These are phyloP conservation scores for Rhizodiscina lignyota DNA, from an alignment of 495 filamentous ascomycete species.

Conservation along the genomic window DNA sequence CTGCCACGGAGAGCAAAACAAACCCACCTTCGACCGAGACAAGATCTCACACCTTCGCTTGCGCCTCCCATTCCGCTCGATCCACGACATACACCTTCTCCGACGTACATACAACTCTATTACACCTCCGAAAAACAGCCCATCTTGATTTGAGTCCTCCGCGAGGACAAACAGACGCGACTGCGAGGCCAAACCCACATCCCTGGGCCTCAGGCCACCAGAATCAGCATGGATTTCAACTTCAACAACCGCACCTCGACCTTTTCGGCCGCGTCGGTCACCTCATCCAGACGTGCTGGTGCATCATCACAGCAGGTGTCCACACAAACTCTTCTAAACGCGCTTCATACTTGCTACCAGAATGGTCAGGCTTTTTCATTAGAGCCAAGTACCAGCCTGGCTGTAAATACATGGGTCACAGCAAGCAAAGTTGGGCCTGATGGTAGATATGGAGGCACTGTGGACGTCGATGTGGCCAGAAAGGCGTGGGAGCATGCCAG, in stretches of 20 bases:
- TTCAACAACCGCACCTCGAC: conserved; percentile 60
- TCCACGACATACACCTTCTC: no score
- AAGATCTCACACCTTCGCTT: no score
- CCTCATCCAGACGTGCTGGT: no score
- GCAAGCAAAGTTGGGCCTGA: conserved; percentile 48
- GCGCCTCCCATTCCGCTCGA: no score
- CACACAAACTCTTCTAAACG: conserved; percentile 80
- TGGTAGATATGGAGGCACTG: conserved; percentile 52
- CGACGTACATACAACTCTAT: no score
- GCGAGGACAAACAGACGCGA: no score
- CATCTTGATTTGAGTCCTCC: no score
- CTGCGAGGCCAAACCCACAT: no score
- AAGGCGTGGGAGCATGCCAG: conserved; percentile 96
- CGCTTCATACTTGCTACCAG: conserved; percentile 79
- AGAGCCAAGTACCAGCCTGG: conserved; percentile 81
- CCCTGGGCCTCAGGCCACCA: no score
- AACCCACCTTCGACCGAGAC: no score
- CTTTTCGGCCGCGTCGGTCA: conserved; percentile 57
- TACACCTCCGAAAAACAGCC: no score
- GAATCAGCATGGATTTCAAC: conserved; percentile 27
- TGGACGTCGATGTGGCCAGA: conserved; percentile 62
- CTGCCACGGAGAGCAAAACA: no score
- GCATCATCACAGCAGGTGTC: conserved; percentile 50
- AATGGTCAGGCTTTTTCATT: conserved; percentile 63
- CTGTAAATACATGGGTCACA: conserved; percentile 89